These are phyloP conservation scores for Colletotrichum graminicola DNA, from an alignment of 2,329 filamentous ascomycete species.

Conservation along the genomic window DNA sequence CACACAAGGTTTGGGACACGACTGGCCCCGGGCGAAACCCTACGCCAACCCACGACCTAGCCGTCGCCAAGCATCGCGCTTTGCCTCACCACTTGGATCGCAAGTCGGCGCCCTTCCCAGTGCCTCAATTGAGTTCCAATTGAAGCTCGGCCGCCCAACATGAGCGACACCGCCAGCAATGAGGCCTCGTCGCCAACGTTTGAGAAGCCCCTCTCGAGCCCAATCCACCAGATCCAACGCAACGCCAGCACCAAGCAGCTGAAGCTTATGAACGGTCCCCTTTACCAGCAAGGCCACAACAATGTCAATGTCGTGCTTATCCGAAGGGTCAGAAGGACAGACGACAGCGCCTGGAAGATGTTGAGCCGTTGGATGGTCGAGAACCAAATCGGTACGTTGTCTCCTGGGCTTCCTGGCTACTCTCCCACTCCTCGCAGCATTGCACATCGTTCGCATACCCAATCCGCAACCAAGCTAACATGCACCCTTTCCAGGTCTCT, in stretches of 20 bases:
- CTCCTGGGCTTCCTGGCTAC: not conserved
- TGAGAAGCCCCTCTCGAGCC: conserved; percentile 24
- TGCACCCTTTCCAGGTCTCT: conserved; percentile 68
- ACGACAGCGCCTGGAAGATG: conserved; percentile 70
- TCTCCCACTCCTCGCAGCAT: conserved; percentile 11
- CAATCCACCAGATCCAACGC: conserved; percentile 27
- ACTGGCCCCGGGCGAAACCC: not conserved
- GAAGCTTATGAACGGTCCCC: conserved; percentile 65
- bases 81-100: conserved; percentile 18
- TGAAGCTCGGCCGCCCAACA: conserved; percentile 31
- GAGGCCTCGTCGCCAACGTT: conserved; percentile 31
- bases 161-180: conserved; percentile 37
- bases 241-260: conserved; percentile 42
- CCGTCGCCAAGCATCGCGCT: conserved; percentile 20
- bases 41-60: conserved; percentile 1
- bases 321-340: conserved; percentile 70
- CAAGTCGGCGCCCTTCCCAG: conserved; percentile 18
- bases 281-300: conserved; percentile 67
- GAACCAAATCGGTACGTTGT: conserved; percentile 80
- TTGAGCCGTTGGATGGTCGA: conserved; percentile 78
- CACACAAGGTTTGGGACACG: not conserved
- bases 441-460: not conserved
- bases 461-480: conserved; percentile 43
- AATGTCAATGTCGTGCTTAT: conserved; percentile 65
- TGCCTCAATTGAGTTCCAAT: conserved; percentile 33